Evolutionary conservation across 768 basidiomycete species (phyloP).

Genomic region (Leccinum rimulosum): DNA sequence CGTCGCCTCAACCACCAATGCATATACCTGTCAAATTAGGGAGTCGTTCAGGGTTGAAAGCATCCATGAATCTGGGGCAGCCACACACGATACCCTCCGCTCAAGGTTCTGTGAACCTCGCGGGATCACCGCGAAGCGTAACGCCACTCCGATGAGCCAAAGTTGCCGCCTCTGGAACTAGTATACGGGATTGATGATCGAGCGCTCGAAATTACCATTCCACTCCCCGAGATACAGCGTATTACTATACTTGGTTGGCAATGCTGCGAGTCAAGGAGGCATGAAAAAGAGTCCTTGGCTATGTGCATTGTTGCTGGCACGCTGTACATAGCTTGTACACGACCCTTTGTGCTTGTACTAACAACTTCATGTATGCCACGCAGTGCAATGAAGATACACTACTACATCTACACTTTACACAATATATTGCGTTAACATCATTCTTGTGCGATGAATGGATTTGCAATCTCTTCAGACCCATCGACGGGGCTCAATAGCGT

Average conservation of each 20-base stretch:
- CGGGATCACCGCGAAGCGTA: constrained; percentile 21
- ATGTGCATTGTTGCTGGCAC: constrained; percentile 4
- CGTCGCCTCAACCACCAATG: constrained; percentile 18
- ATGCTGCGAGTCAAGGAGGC: background rate
- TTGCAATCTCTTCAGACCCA: constrained; percentile 91
- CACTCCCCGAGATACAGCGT: background rate
- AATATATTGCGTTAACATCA: constrained; percentile 18
- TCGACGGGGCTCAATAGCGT: constrained; percentile 93
- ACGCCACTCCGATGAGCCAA: constrained; percentile 24
- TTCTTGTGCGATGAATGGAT: constrained; percentile 79
- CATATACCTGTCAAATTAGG: constrained; percentile 19
- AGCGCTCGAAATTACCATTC: constrained; percentile 1
- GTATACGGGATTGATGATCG: constrained; percentile 1
- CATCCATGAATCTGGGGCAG: constrained; percentile 11
- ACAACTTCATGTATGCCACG: constrained; percentile 21
- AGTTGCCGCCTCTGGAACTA: background rate
- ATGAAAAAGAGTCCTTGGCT: background rate
- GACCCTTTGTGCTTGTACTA: constrained; percentile 1
- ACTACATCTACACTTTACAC: background rate
- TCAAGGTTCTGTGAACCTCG: constrained; percentile 17
- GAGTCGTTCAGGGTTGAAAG: constrained; percentile 16
- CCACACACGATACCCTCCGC: constrained; percentile 13
- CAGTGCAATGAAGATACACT: constrained; percentile 1
- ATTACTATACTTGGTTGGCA: background rate
- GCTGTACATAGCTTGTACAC: constrained; percentile 10